phyloP scores from a whole-genome alignment of 2,329 filamentous ascomycete species.

The Chaetomiaceae sp. region DNA sequence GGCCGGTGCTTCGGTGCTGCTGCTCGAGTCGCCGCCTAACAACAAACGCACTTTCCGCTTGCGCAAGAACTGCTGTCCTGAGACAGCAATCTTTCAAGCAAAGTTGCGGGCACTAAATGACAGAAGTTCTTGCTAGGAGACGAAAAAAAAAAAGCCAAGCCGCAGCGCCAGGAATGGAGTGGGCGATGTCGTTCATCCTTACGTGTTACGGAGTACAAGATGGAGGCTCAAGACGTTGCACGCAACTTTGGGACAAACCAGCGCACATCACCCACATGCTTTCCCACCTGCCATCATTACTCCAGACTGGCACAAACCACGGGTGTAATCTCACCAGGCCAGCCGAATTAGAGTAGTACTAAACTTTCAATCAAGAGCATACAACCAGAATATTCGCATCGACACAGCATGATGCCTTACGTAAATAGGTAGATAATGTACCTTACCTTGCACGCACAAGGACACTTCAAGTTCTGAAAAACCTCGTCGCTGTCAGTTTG shows the following conservation, averaged over 20 bases:
- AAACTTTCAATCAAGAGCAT: too few species aligned
- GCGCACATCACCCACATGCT: neutral
- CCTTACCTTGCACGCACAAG: too few species aligned
- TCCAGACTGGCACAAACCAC: too few species aligned
- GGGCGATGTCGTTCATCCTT: slow-evolving; percentile 3
- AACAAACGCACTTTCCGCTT: slow-evolving; percentile 8
- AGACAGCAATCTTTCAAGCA: neutral
- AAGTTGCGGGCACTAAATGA: neutral
- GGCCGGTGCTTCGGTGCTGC: slow-evolving; percentile 13
- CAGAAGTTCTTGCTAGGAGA: too few species aligned
- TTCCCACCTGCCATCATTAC: neutral
- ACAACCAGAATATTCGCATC: too few species aligned
- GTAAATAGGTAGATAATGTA: too few species aligned
- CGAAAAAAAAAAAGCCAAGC: slow-evolving; percentile 5
- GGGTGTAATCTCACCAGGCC: too few species aligned
- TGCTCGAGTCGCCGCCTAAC: slow-evolving; percentile 17
- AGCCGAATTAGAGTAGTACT: too few species aligned
- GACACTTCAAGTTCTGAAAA: too few species aligned
- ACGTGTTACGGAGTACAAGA: slow-evolving; percentile 22
- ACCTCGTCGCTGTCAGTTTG: too few species aligned
- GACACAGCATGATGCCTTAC: too few species aligned
- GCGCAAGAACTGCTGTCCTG: neutral
- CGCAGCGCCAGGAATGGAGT: neutral
- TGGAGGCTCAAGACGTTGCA: slow-evolving; percentile 2
- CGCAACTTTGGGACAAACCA: slow-evolving; percentile 4